Evolutionary conservation across 2,329 filamentous ascomycete species (phyloP), one percentile per base, ranked within the genome.

Genomic region (Botrytis porri): DNA sequence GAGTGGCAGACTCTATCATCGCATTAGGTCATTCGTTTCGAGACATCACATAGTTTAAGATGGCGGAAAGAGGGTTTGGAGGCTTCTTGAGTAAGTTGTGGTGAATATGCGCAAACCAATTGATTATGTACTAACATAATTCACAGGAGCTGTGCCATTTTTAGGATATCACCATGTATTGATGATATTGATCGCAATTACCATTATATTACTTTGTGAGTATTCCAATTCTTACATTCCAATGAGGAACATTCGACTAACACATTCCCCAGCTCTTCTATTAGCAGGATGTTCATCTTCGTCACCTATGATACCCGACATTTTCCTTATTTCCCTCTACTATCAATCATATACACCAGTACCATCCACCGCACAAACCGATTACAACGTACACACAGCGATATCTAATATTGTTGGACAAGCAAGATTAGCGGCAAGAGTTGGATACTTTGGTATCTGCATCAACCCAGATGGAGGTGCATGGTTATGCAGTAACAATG

Each of bases 251-350:
- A 45, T 74, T 77, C 74, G 35, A 73, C 76, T 77, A 71, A 76
- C 75, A 67, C 39, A n/a, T 29, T 25, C 37, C 39, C 59, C 79
- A 98, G 95, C 96, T 79, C 89, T 99, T 76, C 85, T 99, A 79
- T 75, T 99, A 77, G 95, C 96, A 80, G 96, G 96, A 79, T 99
- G 96, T 84, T 98, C 96, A 7, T 98, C 95, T 16, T 97, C 95
- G 59, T 98, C 95, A 69, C 96, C 95, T 3, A 86, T 97, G 39
- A 98, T 99, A 79, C 96, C 96, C 39, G 90, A 91, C 81, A 98
- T 99, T 83, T 99, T 98, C 87, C 90, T 99, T 78, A 93, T 99
- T 77, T 97, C 95, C n/a, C 89, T 99, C 80, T 98, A 97, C 88
- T 99, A 81, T 85, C 86, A 97, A 82, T 86, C 88, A 75, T 98